phyloP scores from a whole-genome alignment of 2,329 filamentous ascomycete species.

The Fusarium dimerum region DNA sequence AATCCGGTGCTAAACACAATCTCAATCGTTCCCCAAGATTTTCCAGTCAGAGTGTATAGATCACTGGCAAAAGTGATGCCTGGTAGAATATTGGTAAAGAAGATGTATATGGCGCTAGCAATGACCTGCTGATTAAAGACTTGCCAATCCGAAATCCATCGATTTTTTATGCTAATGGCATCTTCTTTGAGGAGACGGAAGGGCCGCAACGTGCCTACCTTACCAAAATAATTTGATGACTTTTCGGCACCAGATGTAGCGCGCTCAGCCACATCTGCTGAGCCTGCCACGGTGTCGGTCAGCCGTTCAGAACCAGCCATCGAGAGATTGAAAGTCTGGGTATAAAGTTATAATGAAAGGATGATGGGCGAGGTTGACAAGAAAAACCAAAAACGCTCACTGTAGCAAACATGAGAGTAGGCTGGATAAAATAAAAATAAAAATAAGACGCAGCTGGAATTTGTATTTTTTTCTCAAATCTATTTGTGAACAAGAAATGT shows the following conservation, averaged over 20 bases:
- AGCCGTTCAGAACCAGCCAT: not conserved
- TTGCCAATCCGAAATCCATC: slow-evolving; percentile 56
- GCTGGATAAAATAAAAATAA: no score
- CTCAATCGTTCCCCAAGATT: slow-evolving; percentile 67
- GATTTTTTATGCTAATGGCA: slow-evolving; percentile 43
- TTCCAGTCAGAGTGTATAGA: slow-evolving; percentile 61
- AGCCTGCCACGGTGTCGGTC: not conserved
- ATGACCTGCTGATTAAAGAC: slow-evolving; percentile 65
- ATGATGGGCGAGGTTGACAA: not conserved
- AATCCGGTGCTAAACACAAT: slow-evolving; percentile 67
- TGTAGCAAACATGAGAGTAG: no score
- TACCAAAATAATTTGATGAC: slow-evolving; percentile 27
- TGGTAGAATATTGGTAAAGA: slow-evolving; percentile 67
- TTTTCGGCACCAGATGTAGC: not conserved
- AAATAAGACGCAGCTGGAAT: no score
- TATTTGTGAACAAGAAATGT: no score
- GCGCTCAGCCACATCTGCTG: not conserved
- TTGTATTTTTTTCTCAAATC: no score
- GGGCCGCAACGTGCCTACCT: slow-evolving; percentile 48
- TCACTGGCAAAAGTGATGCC: slow-evolving; percentile 69
- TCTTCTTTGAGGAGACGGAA: slow-evolving; percentile 55
- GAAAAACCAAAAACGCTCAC: no score
- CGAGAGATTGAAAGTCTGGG: no score
- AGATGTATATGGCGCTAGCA: slow-evolving; percentile 65
- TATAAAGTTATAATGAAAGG: no score